Base-by-base conservation (phyloP, 495 filamentous ascomycete species). In the Daldinia bambusicola region DNA sequence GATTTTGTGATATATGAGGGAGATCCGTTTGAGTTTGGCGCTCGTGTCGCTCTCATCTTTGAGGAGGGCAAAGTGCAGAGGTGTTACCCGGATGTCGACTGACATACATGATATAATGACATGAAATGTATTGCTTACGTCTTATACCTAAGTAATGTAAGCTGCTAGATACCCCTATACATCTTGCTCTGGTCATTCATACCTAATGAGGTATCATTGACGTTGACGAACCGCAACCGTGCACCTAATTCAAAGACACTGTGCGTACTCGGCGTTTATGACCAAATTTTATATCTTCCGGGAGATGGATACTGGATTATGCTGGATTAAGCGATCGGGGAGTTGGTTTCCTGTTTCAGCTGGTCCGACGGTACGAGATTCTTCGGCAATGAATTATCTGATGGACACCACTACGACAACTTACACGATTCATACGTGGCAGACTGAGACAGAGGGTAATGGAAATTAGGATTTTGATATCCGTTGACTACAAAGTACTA, bases 1-100 rank as follows among this genome's bases (percentile, higher is more conserved):
- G 79, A 82, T 52, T 74, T 81, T 34, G 80, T 82, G 22, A 45
- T 81, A 18, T 82, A 72, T 43, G 79, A 82, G 72, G 80, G 80
- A 14, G 75, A 77, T 66, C 80, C 80, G 1, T 72, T 82, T n/a
- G 65, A 77, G 22, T 80, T 74, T 43, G 80, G 80, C 0, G 76
- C 75, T 10, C 76, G 74, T 43, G 77, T 80, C 12, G 79, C 78
- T 6, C 40, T 82, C 34, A 72, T 75, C 30, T 74, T 82, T 45
- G 70, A 75, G 26, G 74, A 75, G 31, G 72, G 60, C 6, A 62
- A 55, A 20, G 75, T 70, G 1, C 62, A 51, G 51, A 66, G 57
- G 6, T 70, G 68, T 30, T 62, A 70, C 52, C 68, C 68, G 14
- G 51, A 66, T 6, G 62, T 57, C 6, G 68, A 66, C 7, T 56